A percentile compares a stretch with the other conserved stretches of the same genome.
These are phyloP conservation scores for Phytophthora fragariae DNA, from an alignment of 352 stramenopile genomes.

Conservation along the genomic window DNA sequence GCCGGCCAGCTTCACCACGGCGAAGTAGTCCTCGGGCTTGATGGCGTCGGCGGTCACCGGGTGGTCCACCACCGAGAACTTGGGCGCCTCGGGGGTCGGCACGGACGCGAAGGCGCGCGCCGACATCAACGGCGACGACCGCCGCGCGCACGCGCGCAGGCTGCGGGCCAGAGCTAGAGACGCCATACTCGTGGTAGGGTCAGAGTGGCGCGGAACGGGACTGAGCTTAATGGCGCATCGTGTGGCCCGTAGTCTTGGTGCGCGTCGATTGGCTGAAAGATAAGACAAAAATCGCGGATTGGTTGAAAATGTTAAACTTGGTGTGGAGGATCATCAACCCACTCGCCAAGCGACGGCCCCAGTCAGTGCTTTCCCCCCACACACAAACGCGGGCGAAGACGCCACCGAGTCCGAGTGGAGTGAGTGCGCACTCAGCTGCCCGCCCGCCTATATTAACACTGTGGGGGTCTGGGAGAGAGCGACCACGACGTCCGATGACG, in stretches of 20 bases:
- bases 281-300: too few relatives aligned
- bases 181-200: slow-evolving; percentile 26
- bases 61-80: slow-evolving; percentile 83
- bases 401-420: neutral
- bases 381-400: slow-evolving; percentile 15
- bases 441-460: too few relatives aligned
- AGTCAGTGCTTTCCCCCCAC: slow-evolving; percentile 5
- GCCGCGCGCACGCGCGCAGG: slow-evolving; percentile 31
- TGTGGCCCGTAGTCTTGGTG: slow-evolving; percentile 29
- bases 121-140: slow-evolving; percentile 10
- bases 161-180: slow-evolving; percentile 31
- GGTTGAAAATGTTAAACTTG: neutral
- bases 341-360: neutral
- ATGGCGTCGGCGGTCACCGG: slow-evolving; percentile 73
- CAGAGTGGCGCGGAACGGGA: neutral
- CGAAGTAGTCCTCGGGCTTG: slow-evolving; percentile 81
- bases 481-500: neutral
- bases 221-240: slow-evolving; percentile 11
- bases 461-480: too few relatives aligned
- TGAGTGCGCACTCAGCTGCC: too few relatives aligned
- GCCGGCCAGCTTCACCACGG: slow-evolving; percentile 82
- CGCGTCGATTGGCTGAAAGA: slow-evolving; percentile 11
- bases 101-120: slow-evolving; percentile 34
- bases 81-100: slow-evolving; percentile 33
- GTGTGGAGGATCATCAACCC: slow-evolving; percentile 24